These are phyloP conservation scores for Gentiana straminea DNA, from an alignment of 257 asterid species.

Conservation along the genomic window DNA sequence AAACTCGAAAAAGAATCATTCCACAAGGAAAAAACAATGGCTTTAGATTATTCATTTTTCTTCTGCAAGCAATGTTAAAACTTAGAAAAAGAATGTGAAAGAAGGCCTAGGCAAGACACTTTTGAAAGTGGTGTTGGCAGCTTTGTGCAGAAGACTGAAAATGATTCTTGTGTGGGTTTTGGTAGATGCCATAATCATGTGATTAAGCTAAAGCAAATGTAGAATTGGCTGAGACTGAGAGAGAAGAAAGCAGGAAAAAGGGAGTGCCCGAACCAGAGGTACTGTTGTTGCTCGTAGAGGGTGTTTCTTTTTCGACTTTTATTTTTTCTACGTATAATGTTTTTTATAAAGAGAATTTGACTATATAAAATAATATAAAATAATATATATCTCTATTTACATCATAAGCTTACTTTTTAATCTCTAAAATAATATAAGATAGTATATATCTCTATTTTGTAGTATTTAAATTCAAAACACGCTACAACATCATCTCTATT, in stretches of 20 bases:
- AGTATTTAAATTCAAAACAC: no score
- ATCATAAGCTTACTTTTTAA: no score
- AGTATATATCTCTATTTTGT: no score
- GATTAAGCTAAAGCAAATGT: not conserved
- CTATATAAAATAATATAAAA: no score
- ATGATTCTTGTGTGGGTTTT: slow-evolving; percentile 3
- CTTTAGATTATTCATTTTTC: not conserved
- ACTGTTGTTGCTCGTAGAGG: not conserved
- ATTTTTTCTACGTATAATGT: no score
- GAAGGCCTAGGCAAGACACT: not conserved
- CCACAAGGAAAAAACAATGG: slow-evolving; percentile 11
- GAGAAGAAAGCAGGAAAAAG: not conserved
- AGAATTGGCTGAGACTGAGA: not conserved
- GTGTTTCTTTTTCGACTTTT: no score
- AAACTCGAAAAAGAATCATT: not conserved
- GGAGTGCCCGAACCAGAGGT: not conserved
- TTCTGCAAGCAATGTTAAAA: not conserved
- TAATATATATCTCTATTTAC: no score
- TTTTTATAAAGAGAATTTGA: no score
- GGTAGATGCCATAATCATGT: slow-evolving; percentile 18
- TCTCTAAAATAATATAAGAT: no score
- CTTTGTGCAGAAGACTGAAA: slow-evolving; percentile 2
- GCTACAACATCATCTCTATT: no score
- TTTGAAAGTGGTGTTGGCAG: not conserved
- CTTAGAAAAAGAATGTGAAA: slow-evolving; percentile 5